Evolutionary conservation across 129 eudicot genomes (phyloP), one percentile per base, ranked within the genome.

Genomic region (Deinandra increscens): DNA sequence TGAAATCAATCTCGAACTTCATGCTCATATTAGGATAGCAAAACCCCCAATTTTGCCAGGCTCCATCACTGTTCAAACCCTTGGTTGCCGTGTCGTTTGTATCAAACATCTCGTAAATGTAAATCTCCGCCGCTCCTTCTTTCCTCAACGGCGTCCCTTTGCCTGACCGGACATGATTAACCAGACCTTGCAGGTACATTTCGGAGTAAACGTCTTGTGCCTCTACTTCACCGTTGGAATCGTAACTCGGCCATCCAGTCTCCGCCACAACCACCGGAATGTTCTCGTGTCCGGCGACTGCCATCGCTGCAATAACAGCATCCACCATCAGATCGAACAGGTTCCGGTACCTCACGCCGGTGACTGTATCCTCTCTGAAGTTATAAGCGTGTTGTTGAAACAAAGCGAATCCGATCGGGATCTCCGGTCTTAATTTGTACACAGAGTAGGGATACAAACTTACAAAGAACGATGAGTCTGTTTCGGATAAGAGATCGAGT

Each of bases 301-400:
- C 85, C 86, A 92, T 84, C 2, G 95, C 91, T 0, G 89, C 82
- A 0, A 92, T 19, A 0, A 92, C 84, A 0, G 87, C 83, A 54
- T 88, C 98, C 7, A 92, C 83, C 98, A 92, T 92, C 77, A 79
- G 68, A 68, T 92, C 98, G 72, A 82, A 92, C 62, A 92, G 43
- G 66, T 92, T 92, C 9, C 95, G 81, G 83, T 92, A 92, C 22
- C 95, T 79, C 7, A 86, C 91, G 22, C 98, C 96, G 29, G 96
- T 92, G 34, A 78, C 15, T 6, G 69, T 15, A 42, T 92, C 98
- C 8, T 88, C 96, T n/a, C 96, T 68, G 72, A 76, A 92, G 50
- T 83, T 86, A 70, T 79, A 92, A 3, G 83, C 75, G 46, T 72
- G 75, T 9, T 92, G 84, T 41, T 84, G 87, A 72, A 91, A 88